phyloP scores from a whole-genome alignment of 176 grass and related monocot species.

The Musa schizocarpa region DNA sequence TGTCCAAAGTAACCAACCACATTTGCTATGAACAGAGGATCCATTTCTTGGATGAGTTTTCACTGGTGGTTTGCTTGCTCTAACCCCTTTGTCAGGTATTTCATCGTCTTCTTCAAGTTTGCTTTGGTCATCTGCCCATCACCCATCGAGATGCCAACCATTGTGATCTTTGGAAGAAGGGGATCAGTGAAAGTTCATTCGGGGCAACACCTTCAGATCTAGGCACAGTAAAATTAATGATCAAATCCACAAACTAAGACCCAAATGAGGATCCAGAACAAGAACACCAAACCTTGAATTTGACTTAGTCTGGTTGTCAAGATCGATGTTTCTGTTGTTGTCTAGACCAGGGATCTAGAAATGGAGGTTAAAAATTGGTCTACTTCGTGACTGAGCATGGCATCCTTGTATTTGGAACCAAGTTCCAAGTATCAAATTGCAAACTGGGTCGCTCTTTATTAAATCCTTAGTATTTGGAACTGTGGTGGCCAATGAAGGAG shows the following conservation, averaged over 20 bases:
- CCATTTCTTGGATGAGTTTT: constrained; percentile 41
- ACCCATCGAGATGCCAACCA: constrained; percentile 74
- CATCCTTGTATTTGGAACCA: constrained; percentile 9
- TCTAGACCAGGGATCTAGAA: constrained; percentile 52
- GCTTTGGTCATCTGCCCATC: constrained; percentile 56
- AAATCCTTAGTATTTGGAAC: constrained; percentile 19
- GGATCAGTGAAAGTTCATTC: constrained; percentile 32
- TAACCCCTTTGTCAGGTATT: constrained; percentile 63
- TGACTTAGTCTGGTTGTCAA: not conserved
- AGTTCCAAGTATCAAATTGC: constrained; percentile 7
- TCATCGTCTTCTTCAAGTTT: constrained; percentile 77
- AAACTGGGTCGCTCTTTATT: constrained; percentile 15
- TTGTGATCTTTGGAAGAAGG: constrained; percentile 70
- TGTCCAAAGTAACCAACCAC: constrained; percentile 58
- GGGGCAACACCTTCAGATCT: constrained; percentile 22
- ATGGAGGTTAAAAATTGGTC: constrained; percentile 32
- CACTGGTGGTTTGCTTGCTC: constrained; percentile 44
- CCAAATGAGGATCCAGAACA: not conserved
- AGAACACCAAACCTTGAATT: not conserved
- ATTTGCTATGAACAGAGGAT: constrained; percentile 69
- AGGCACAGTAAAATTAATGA: constrained; percentile 4
- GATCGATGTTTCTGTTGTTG: not conserved
- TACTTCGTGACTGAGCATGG: constrained; percentile 21
- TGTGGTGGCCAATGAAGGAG: constrained; percentile 23
- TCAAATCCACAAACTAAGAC: constrained; percentile 12